A percentile compares a stretch with the other conserved stretches of the same genome.
Evolutionary conservation across 129 eudicot genomes (phyloP).

Genomic region (Artemisia argyi): DNA sequence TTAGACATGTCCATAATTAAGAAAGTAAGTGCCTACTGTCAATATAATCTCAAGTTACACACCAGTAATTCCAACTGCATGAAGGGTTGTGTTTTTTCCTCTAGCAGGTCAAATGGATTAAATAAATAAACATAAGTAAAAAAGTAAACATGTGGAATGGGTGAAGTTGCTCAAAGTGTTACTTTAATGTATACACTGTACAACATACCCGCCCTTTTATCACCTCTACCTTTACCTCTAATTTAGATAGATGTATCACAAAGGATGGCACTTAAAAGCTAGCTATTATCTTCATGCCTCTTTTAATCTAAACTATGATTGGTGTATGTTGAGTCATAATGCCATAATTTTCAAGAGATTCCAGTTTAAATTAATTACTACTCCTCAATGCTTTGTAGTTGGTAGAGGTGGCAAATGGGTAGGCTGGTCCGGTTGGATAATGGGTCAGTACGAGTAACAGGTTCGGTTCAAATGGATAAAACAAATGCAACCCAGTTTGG

Average conservation of each 20-base stretch:
- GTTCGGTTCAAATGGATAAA: no score
- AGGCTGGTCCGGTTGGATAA: no score
- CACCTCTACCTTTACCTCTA: no score
- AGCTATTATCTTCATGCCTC: neutral
- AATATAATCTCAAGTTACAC: constrained; percentile 5
- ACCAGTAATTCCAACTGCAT: neutral
- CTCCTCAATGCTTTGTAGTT: neutral
- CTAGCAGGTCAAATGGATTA: neutral
- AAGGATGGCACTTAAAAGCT: neutral
- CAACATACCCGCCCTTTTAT: no score
- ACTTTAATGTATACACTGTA: no score
- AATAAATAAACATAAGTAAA: no score
- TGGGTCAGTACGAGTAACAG: no score
- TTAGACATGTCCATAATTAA: neutral
- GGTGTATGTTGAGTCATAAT: neutral
- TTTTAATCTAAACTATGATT: neutral
- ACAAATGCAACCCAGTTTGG: no score
- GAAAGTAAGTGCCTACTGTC: neutral
- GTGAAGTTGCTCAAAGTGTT: no score
- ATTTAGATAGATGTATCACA: neutral
- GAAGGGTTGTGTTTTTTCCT: neutral
- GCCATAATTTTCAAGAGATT: neutral
- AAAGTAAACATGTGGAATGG: no score
- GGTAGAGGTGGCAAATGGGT: no score
- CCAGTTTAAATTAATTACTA: neutral